Evolutionary conservation across 306 rosid species (phyloP).

Genomic region (Aeschynomene evenia): DNA sequence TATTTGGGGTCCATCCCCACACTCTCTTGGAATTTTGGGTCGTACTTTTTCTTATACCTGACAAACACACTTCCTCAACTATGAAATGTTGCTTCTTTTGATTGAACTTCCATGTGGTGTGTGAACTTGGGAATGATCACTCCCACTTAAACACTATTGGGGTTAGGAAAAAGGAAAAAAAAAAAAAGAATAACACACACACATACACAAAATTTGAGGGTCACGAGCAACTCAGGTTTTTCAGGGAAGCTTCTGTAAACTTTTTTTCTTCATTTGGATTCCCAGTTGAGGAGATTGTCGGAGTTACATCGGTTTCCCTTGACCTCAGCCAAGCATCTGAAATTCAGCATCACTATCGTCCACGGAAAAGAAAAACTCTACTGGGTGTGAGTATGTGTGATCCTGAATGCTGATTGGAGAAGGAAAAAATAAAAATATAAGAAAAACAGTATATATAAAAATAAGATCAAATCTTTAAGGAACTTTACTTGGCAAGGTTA

Average conservation of each 20-base stretch:
- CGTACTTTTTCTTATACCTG: slow-evolving; percentile 42
- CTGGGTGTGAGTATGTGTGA: slow-evolving; percentile 22
- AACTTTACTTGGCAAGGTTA: slow-evolving; percentile 44
- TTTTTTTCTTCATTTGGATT: slow-evolving; percentile 36
- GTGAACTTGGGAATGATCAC: slow-evolving; percentile 29
- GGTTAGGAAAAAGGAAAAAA: slow-evolving; percentile 34
- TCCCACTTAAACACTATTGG: slow-evolving; percentile 31
- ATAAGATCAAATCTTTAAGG: slow-evolving; percentile 38
- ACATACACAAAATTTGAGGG: slow-evolving; percentile 4
- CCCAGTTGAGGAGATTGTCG: slow-evolving; percentile 25
- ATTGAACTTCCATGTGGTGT: slow-evolving; percentile 18
- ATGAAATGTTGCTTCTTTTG: slow-evolving; percentile 34
- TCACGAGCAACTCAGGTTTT: slow-evolving; percentile 43
- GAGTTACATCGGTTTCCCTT: slow-evolving; percentile 32
- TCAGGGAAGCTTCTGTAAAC: slow-evolving; percentile 31
- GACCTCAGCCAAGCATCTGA: slow-evolving; percentile 35
- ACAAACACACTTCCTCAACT: slow-evolving; percentile 24
- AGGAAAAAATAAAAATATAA: background rate
- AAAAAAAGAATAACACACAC: too few relatives aligned
- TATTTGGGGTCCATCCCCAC: slow-evolving; percentile 36
- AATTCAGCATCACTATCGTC: slow-evolving; percentile 35
- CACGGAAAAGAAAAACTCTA: slow-evolving; percentile 28
- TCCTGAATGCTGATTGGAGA: slow-evolving; percentile 25
- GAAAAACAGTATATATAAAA: slow-evolving; percentile 20
- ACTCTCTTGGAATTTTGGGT: slow-evolving; percentile 35